Base-by-base conservation (phyloP, 2,329 filamentous ascomycete genomes). In the Aureobasidium uvarum region DNA sequence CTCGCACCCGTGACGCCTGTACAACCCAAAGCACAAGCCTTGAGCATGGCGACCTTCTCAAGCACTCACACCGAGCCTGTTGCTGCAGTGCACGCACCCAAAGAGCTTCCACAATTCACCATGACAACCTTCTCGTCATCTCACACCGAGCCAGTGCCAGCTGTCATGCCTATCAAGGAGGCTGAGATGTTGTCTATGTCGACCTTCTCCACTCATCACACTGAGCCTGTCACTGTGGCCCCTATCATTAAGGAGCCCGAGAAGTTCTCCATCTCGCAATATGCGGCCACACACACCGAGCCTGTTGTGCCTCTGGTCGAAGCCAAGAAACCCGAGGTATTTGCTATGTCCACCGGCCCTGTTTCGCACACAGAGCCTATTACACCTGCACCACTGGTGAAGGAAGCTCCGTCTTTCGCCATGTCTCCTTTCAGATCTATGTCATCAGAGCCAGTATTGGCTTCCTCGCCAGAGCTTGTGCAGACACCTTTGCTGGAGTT, bases 91-190 rank as follows among this genome's bases (percentile, higher is more conserved):
- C 43, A 23, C 7, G 41, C 51, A 1, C 23, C 58, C n/a, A 63
- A 38, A 38, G 46, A 63, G 31, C 39, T 58, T 23, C 59, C 59
- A 7, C 59, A 58, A 11, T 38, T 69, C 8, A 55, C 55, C 38
- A 58, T 73, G 20, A 75, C 75, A 33, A 70, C 71, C 18, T 65
- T 77, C 20, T 69, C 69, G 18, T 69, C 71, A 25, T 72, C 75
- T 43, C 67, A 72, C 48, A 76, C 73, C 5, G 71, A 72, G 25
- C 74, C 75, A 5, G 56, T 69, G 5, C 55, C 62, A 18, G 66
- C 52, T 10, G 36, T 45, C 31, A 25, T 31, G 2, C 33, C 50
- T 33, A 18, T 45, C 25, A 54, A 43, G 23, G 36, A 52, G 60
- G 18, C 11, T 10, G 60, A 63, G 18, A 54, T 54, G 25, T 14